Percentiles rank a stretch among this genome's conserved stretches.
Conservation (phyloP, 2,329 filamentous ascomycete genomes). For the Drechslerella dactyloides region DNA sequence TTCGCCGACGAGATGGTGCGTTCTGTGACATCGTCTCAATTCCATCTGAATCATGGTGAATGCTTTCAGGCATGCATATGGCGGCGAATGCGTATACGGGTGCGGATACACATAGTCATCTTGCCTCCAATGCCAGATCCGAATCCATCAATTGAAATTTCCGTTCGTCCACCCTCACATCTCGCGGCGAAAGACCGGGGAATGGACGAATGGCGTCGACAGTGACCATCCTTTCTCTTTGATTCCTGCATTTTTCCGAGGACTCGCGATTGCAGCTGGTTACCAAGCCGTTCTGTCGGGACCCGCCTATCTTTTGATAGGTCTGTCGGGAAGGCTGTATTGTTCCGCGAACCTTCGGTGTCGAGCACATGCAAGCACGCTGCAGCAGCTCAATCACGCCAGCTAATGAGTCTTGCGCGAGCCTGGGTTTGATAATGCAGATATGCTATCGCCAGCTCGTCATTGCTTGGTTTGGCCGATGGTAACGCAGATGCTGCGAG, state of each 20-base stretch:
- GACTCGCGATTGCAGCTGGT: conserved; percentile 10
- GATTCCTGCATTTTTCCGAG: conserved; percentile 25
- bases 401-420: conserved; percentile 21
- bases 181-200: no score
- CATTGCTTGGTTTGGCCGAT: conserved; percentile 24
- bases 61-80: conserved; percentile 13
- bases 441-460: conserved; percentile 20
- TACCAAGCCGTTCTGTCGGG: conserved; percentile 11
- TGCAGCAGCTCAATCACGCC: conserved; percentile 32
- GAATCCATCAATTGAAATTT: neutral
- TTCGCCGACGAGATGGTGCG: conserved; percentile 18
- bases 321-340: conserved; percentile 32
- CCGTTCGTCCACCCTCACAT: neutral
- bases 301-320: conserved; percentile 29
- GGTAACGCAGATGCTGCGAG: conserved; percentile 43
- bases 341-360: conserved; percentile 46
- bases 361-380: conserved; percentile 10
- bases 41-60: conserved; percentile 37
- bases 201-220: conserved; percentile 1
- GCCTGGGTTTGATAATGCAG: conserved; percentile 11
- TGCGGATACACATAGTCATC: neutral
- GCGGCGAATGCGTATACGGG: conserved; percentile 5
- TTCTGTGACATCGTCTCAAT: conserved; percentile 19
- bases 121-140: neutral
- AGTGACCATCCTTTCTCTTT: conserved; percentile 2